Evolutionary conservation across 2,329 filamentous ascomycete genomes (phyloP).

Genomic region (Cladophialophora psammophila): DNA sequence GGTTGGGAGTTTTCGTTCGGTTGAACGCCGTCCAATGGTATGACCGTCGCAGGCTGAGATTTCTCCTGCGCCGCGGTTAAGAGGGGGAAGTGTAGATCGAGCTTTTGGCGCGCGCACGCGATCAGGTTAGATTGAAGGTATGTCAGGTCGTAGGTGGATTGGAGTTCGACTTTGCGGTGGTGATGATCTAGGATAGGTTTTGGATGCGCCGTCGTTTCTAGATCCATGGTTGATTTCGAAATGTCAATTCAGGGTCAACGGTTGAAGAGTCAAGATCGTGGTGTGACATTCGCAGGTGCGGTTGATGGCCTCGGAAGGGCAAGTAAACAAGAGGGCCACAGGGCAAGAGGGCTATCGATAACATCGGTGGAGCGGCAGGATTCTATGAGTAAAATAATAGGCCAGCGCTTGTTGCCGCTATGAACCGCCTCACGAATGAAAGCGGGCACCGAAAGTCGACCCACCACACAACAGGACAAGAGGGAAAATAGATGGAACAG

Average conservation of each 20-base stretch:
- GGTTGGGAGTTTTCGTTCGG: neutral
- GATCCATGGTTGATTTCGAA: slow-evolving; percentile 59
- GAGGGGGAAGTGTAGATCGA: slow-evolving; percentile 57
- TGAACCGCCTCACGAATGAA: neutral
- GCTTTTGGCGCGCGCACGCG: slow-evolving; percentile 54
- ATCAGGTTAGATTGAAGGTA: slow-evolving; percentile 57
- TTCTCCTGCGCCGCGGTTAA: slow-evolving; percentile 47
- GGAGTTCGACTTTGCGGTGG: slow-evolving; percentile 60
- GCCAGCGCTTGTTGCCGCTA: neutral
- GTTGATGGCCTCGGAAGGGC: neutral
- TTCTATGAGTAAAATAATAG: neutral
- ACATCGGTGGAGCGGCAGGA: neutral
- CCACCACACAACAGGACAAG: neutral
- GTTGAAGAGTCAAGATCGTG: neutral
- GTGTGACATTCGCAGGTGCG: neutral
- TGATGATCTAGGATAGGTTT: slow-evolving; percentile 67
- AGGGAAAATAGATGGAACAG: neutral
- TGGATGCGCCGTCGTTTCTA: slow-evolving; percentile 99
- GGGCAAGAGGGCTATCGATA: neutral
- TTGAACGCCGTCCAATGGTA: slow-evolving; percentile 50
- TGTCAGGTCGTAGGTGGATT: slow-evolving; percentile 57
- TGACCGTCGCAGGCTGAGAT: slow-evolving; percentile 44
- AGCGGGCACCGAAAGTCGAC: neutral
- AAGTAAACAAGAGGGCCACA: neutral
- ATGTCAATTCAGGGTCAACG: neutral